phyloP scores from a whole-genome alignment of 2,329 filamentous ascomycete genomes.

The Fusarium denticulatum region DNA sequence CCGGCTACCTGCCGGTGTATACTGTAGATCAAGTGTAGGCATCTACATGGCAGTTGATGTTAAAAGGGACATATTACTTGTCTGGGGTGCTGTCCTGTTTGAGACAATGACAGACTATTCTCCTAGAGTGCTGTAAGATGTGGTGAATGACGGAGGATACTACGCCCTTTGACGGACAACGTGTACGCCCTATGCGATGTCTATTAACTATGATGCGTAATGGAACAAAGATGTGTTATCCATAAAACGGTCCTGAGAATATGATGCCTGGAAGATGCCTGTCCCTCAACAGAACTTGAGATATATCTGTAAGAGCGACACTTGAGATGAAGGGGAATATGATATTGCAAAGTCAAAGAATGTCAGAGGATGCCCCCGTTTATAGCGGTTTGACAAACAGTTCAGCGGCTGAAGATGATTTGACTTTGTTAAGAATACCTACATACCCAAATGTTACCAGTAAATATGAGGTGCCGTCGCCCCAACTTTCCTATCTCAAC shows the following conservation, averaged over 20 bases:
- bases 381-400: neutral
- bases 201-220: neutral
- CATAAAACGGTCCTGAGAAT: neutral
- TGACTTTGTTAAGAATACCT: neutral
- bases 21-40: neutral
- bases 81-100: neutral
- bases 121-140: neutral
- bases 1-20: neutral
- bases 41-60: neutral
- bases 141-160: neutral
- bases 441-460: neutral
- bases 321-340: neutral
- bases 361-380: neutral
- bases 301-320: neutral
- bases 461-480: slow-evolving; percentile 15
- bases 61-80: neutral
- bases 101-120: neutral
- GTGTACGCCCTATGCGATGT: neutral
- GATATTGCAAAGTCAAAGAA: neutral
- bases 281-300: neutral
- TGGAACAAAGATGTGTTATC: neutral
- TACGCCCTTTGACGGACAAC: neutral
- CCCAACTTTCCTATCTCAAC: slow-evolving; percentile 36
- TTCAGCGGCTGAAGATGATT: neutral
- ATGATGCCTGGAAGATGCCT: neutral